Conservation (phyloP, 139 green algal species). For the Chlamydomonas schloesseri region DNA sequence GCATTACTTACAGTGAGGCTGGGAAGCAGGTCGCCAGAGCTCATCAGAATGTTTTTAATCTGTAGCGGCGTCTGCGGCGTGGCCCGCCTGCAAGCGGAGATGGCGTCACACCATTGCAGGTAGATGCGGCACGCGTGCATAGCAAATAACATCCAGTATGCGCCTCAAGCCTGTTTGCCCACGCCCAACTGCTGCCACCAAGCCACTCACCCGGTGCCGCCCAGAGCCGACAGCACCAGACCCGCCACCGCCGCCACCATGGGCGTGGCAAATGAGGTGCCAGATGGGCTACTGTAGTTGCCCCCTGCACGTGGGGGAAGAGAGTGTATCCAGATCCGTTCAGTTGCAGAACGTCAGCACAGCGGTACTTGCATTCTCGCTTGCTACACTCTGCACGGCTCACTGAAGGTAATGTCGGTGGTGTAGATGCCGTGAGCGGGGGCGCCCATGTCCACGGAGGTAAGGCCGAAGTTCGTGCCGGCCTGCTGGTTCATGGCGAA, state of each 20-base stretch:
- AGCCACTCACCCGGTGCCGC: constrained; percentile 9
- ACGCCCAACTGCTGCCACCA: too few relatives aligned
- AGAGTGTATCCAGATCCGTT: too few relatives aligned
- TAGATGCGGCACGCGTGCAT: too few relatives aligned
- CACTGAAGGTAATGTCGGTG: constrained; percentile 25
- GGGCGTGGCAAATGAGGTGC: constrained; percentile 31
- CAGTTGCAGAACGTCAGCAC: too few relatives aligned
- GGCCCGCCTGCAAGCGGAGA: not conserved
- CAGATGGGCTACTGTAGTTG: not conserved
- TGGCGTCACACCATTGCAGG: too few relatives aligned
- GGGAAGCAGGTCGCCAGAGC: constrained; percentile 9
- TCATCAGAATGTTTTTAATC: constrained; percentile 37
- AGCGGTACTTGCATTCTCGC: too few relatives aligned
- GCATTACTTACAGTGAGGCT: not conserved
- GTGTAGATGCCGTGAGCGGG: constrained; percentile 19
- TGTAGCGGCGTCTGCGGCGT: not conserved
- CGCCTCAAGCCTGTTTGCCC: too few relatives aligned
- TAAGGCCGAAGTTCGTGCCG: constrained; percentile 21
- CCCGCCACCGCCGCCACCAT: constrained; percentile 30
- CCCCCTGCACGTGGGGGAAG: too few relatives aligned
- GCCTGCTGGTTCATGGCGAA: not conserved
- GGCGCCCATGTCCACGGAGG: constrained; percentile 20
- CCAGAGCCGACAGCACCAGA: constrained; percentile 24
- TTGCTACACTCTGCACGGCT: not conserved
- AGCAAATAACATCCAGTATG: too few relatives aligned